Evolutionary conservation across 305 asterid genomes (phyloP), one percentile per base, ranked within the genome.

Genomic region (Rubia peregrina): DNA sequence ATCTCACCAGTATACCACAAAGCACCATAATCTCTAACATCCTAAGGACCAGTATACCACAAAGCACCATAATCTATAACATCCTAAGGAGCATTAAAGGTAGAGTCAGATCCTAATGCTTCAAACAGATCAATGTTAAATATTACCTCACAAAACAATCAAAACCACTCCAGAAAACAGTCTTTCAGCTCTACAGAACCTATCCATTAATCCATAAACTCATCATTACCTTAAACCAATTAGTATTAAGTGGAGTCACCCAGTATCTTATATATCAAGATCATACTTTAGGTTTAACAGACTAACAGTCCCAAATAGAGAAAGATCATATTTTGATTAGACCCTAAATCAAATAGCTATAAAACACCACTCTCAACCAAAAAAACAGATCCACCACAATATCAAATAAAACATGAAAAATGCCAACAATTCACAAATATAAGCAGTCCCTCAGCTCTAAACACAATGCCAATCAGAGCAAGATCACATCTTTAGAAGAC

Each of bases 311-410:
- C 33, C 17, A 1, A 9, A 5, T 9, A 63, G 7, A 36, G 41
- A 36, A 5, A 59, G 36, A 40, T 68, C 17, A 60, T 3, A 33
- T 21, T 24, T 46, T 12, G 48, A 51, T 33, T 10, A 24, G 33
- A 30, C 33, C 33, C 33, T n/a, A 65, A 3, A 24, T 24, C 26
- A 41, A 55, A 67, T 57, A 59, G 55, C 73, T 43, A 51, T 57
- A 65, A 40, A 9, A 16, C 16, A 17, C 21, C 10, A 60, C n/a
- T 30, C 33, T 60, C 65, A 24, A 4, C 10, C 63, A n/a, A 12
- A 30, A 68, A 55, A 49, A 64, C 57, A 72, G 57, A 73, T 73
- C 77, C 36, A 57, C 14, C 57, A 16, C 22, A 14, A 51, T 51
- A 5, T 9, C 22, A 51, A 30, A 7, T 5, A 7, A 2, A 56